These are phyloP conservation scores for Globisporangium yorkense DNA, from an alignment of 352 stramenopile genomes.

Conservation along the genomic window DNA sequence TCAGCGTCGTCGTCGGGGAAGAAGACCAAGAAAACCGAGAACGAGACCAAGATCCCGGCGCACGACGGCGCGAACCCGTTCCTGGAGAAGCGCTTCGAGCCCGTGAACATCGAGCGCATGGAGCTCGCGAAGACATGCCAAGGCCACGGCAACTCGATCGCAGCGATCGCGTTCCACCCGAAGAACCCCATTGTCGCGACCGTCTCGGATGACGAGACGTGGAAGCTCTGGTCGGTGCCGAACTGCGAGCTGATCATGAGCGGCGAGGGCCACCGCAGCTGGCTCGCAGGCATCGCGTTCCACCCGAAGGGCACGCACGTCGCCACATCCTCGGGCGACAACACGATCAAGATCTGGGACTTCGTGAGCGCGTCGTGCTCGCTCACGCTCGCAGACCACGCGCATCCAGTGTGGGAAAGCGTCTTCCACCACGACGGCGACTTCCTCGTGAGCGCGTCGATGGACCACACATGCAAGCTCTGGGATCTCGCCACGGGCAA, in stretches of 20 bases:
- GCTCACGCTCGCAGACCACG: conserved; percentile 89
- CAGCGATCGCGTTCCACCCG: conserved; percentile 89
- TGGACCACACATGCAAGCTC: conserved; percentile 93
- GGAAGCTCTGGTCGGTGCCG: conserved; percentile 93
- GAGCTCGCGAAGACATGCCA: conserved; percentile 85
- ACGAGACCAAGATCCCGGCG: conserved; percentile 57
- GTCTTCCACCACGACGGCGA: conserved; percentile 92
- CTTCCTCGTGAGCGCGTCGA: conserved; percentile 89
- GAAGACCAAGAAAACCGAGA: conserved; percentile 29
- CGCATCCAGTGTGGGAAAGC: conserved; percentile 91
- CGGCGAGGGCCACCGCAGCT: conserved; percentile 89
- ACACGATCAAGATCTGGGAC: conserved; percentile 94
- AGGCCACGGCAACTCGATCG: conserved; percentile 88
- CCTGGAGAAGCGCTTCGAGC: conserved; percentile 66
- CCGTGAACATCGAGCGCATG: conserved; percentile 62
- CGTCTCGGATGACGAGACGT: conserved; percentile 92
- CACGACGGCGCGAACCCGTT: conserved; percentile 66
- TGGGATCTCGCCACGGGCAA: conserved; percentile 89
- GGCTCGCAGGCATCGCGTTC: conserved; percentile 89
- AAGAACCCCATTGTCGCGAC: conserved; percentile 91
- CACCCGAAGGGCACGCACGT: conserved; percentile 90
- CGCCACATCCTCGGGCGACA: conserved; percentile 89
- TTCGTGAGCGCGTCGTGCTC: conserved; percentile 87
- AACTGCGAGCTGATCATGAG: conserved; percentile 94
- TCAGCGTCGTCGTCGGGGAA: conserved; percentile 24